phyloP scores from a whole-genome alignment of 805 yeast genomes.

The Teunomyces atbi region DNA sequence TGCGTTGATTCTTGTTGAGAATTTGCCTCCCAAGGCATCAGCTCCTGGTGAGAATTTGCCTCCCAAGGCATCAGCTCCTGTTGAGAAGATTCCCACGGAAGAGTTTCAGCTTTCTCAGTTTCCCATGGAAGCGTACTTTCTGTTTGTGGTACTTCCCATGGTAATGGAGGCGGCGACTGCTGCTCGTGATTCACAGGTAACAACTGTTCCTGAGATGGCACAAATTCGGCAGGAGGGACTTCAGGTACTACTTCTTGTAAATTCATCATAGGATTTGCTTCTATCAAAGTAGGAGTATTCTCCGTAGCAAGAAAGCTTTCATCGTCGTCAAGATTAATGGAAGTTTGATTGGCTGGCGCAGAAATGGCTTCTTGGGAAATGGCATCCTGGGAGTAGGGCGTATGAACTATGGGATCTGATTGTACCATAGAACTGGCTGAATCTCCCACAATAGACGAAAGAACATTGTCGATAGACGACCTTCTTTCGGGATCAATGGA shows the following conservation, averaged over 20 bases:
- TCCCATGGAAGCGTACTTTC: conserved; percentile 7
- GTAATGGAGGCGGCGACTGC: not conserved
- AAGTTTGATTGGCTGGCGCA: not conserved
- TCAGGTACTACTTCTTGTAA: conserved; percentile 17
- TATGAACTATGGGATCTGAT: not conserved
- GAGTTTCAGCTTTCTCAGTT: not conserved
- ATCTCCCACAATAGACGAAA: conserved; percentile 5
- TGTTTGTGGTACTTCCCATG: not conserved
- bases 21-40: conserved; percentile 5
- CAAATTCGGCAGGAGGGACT: not conserved
- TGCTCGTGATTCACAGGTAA: conserved; percentile 4
- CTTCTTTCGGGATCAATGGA: not conserved
- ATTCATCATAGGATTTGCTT: conserved; percentile 14
- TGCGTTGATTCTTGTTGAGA: not conserved
- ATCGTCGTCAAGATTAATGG: not conserved
- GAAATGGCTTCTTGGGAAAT: not conserved
- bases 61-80: conserved; percentile 7
- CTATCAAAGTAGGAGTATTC: conserved; percentile 14
- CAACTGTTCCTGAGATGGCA: conserved; percentile 11
- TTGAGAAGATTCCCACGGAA: conserved; percentile 7
- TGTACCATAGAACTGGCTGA: conserved; percentile 1
- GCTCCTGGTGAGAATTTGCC: not conserved
- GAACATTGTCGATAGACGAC: conserved; percentile 6
- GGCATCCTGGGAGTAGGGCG: not conserved
- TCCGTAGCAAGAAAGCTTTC: not conserved